These are phyloP conservation scores for Colletotrichum noveboracense DNA, from an alignment of 2,329 filamentous ascomycete species.

Conservation along the genomic window DNA sequence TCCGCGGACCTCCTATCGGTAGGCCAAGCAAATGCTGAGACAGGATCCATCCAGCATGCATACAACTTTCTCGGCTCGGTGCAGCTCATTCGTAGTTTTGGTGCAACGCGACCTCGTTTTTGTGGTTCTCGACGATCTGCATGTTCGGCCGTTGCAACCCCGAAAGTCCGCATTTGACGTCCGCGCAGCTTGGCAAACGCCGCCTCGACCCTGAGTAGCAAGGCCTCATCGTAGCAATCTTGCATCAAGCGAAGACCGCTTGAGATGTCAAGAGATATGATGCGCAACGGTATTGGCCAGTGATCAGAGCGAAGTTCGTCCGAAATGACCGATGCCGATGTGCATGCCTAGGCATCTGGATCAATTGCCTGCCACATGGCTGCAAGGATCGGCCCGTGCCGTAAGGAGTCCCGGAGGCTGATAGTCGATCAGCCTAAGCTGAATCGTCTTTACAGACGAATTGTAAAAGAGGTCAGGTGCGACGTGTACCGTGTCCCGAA, in stretches of 20 bases:
- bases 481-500: not conserved
- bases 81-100: not conserved
- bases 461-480: not conserved
- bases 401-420: not conserved
- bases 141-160: not conserved
- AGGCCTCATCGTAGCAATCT: not conserved
- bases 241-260: not conserved
- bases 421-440: not conserved
- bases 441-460: not conserved
- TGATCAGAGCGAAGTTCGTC: not conserved
- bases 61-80: not conserved
- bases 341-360: not conserved
- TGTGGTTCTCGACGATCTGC: not conserved
- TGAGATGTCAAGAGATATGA: not conserved
- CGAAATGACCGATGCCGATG: not conserved
- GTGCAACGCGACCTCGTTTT: not conserved
- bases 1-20: not conserved
- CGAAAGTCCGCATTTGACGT: not conserved
- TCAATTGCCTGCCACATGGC: not conserved
- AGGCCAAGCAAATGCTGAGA: not conserved
- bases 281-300: not conserved
- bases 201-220: not conserved
- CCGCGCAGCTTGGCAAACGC: not conserved
- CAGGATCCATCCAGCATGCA: not conserved
- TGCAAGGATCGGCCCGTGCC: not conserved